A percentile compares a stretch with the other conserved stretches of the same genome.
These are phyloP conservation scores for Aspergillus fructus DNA, from an alignment of 2,329 filamentous ascomycete species.

Conservation along the genomic window DNA sequence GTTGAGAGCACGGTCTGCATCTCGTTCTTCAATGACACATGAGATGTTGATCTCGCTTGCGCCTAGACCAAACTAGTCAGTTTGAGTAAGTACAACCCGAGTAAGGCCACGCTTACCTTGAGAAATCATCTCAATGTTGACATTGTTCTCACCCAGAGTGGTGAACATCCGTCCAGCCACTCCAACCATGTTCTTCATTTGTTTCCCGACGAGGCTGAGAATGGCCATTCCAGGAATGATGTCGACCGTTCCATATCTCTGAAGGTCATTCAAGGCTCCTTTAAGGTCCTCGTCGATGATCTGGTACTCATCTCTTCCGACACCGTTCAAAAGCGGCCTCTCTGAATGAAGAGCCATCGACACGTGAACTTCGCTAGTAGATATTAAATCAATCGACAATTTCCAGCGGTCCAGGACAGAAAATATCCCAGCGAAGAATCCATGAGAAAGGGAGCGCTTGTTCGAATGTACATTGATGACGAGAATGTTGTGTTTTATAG, in stretches of 20 bases:
- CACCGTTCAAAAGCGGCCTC: constrained; percentile 52
- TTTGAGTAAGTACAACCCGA: constrained; percentile 4
- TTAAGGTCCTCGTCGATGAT: constrained; percentile 65
- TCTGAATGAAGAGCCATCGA: constrained; percentile 94
- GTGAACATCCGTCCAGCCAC: constrained; percentile 94
- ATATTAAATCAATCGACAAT: constrained; percentile 93
- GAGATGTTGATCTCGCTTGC: constrained; percentile 99
- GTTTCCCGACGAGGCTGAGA: constrained; percentile 86
- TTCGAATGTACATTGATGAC: constrained; percentile 98
- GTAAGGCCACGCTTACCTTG: constrained; percentile 65
- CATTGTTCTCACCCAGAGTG: constrained; percentile 84
- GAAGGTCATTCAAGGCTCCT: constrained; percentile 68
- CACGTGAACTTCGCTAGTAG: constrained; percentile 93
- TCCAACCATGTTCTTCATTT: constrained; percentile 97
- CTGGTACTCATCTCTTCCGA: constrained; percentile 48
- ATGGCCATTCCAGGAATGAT: constrained; percentile 93
- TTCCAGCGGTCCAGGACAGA: constrained; percentile 82
- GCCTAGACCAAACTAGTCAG: constrained; percentile 52
- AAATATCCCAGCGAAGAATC: constrained; percentile 93
- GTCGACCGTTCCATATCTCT: constrained; percentile 83
- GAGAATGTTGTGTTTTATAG: constrained; percentile 94
- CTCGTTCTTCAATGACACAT: constrained; percentile 88
- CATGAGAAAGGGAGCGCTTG: constrained; percentile 91
- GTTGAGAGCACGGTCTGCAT: constrained; percentile 91
- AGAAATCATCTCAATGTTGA: constrained; percentile 99